phyloP scores from a whole-genome alignment of 169 alveolate species.

The Perkinsus olseni region DNA sequence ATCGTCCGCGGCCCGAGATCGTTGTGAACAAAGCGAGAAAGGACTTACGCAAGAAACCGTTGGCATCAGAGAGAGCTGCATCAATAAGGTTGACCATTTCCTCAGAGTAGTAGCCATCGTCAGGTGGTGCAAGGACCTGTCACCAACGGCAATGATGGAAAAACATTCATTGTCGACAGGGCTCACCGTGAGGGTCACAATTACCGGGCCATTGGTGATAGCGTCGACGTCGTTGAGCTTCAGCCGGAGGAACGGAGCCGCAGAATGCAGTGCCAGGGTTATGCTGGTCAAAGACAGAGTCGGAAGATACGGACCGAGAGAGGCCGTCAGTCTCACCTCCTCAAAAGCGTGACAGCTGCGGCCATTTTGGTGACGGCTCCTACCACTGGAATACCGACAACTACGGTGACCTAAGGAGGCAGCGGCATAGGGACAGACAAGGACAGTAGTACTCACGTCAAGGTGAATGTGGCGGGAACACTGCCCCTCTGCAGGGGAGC shows the following conservation, averaged over 20 bases:
- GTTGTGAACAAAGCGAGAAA: background rate
- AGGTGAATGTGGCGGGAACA: background rate
- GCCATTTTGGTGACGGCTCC: background rate
- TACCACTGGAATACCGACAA: background rate
- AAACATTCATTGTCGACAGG: no score
- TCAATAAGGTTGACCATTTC: background rate
- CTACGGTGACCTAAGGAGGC: background rate
- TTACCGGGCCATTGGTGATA: background rate
- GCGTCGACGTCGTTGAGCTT: background rate
- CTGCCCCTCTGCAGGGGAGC: background rate
- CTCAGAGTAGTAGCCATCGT: background rate
- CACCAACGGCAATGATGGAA: background rate
- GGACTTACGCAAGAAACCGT: background rate
- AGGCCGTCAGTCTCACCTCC: background rate
- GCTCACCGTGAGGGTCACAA: background rate
- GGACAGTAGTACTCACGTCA: background rate
- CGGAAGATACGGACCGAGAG: background rate
- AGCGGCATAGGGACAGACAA: background rate
- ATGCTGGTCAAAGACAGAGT: no score
- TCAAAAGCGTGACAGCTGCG: background rate
- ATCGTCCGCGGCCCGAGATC: background rate
- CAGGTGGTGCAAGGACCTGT: background rate
- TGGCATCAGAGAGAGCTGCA: background rate
- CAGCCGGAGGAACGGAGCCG: background rate
- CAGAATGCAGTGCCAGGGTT: no score